Evolutionary conservation across 495 filamentous ascomycete species (phyloP).

Genomic region (Neurospora sp.): DNA sequence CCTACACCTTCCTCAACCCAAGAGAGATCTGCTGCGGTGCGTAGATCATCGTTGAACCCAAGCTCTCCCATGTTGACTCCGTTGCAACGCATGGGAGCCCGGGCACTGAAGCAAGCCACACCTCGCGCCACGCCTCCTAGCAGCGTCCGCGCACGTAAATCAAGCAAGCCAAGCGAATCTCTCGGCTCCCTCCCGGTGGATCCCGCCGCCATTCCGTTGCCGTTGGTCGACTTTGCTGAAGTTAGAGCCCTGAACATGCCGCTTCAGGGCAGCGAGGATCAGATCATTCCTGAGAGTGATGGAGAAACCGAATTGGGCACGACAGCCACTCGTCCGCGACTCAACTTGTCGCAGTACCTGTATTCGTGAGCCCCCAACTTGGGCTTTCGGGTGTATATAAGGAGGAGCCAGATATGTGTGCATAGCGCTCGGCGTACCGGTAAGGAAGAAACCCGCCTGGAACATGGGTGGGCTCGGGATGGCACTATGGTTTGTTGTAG

Average conservation of each 20-base stretch:
- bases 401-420: slow-evolving; percentile 1
- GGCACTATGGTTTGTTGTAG: background rate
- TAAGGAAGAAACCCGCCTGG: background rate
- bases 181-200: slow-evolving; percentile 23
- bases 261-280: slow-evolving; percentile 61
- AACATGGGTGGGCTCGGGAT: background rate
- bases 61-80: slow-evolving; percentile 26
- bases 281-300: slow-evolving; percentile 61
- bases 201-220: slow-evolving; percentile 31
- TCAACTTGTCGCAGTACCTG: slow-evolving; percentile 46
- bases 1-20: slow-evolving; percentile 22
- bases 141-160: slow-evolving; percentile 21
- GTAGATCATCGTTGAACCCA: slow-evolving; percentile 10
- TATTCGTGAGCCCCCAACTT: slow-evolving; percentile 28
- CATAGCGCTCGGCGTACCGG: slow-evolving; percentile 17
- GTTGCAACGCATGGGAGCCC: slow-evolving; percentile 37
- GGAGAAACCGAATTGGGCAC: slow-evolving; percentile 39
- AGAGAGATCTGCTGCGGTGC: slow-evolving; percentile 19
- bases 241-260: slow-evolving; percentile 26
- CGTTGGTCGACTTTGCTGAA: slow-evolving; percentile 29
- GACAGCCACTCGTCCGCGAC: slow-evolving; percentile 10
- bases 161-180: slow-evolving; percentile 9
- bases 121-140: slow-evolving; percentile 26
- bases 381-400: background rate
- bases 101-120: slow-evolving; percentile 24